These are phyloP conservation scores for Fusarium agapanthi DNA, from an alignment of 2,329 filamentous ascomycete genomes.

Conservation along the genomic window DNA sequence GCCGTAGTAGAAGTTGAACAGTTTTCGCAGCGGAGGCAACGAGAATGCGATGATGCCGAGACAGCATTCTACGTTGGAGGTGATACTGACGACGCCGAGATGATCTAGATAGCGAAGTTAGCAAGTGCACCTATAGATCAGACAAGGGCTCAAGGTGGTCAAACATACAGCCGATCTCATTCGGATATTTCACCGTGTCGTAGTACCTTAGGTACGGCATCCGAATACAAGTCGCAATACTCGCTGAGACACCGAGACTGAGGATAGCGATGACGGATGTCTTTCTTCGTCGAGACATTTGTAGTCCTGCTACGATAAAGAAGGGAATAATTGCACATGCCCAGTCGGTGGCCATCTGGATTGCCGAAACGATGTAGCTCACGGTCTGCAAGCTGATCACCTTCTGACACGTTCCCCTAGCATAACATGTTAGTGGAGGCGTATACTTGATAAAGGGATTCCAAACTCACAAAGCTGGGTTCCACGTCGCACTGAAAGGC, in stretches of 20 bases:
- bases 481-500: slow-evolving; percentile 7
- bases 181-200: neutral
- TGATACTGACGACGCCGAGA: slow-evolving; percentile 13
- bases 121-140: accelerated
- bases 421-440: too few relatives aligned
- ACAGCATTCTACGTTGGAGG: slow-evolving; percentile 9
- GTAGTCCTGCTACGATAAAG: neutral
- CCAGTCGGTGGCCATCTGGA: slow-evolving; percentile 8
- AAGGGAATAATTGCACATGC: neutral
- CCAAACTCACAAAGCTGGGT: neutral
- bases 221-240: slow-evolving; percentile 2
- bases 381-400: neutral
- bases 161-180: neutral
- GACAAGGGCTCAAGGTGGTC: neutral
- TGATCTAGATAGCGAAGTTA: neutral
- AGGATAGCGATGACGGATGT: slow-evolving; percentile 6
- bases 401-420: neutral
- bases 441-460: accelerated
- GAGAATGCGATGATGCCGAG: slow-evolving; percentile 16
- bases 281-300: slow-evolving; percentile 11
- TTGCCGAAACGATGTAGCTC: neutral
- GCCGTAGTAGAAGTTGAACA: slow-evolving; percentile 11
- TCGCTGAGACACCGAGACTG: neutral
- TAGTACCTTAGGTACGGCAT: slow-evolving; percentile 20
- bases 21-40: neutral